phyloP scores from a whole-genome alignment of 139 green algal genomes.

The Limnomonas spitsbergensis region DNA sequence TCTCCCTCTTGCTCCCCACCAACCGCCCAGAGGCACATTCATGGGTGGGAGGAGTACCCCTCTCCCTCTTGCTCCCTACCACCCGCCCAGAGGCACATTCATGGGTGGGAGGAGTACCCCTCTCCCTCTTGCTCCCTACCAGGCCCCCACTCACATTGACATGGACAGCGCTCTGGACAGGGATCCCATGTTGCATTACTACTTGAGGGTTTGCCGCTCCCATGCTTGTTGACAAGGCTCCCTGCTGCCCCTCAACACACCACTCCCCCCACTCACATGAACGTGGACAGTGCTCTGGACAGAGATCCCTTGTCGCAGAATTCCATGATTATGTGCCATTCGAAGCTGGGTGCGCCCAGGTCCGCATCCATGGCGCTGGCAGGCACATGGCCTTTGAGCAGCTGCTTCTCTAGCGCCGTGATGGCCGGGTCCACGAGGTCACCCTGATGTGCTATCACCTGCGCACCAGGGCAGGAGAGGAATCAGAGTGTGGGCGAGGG shows the following conservation, averaged over 20 bases:
- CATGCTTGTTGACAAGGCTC: too few relatives aligned
- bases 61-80: not conserved
- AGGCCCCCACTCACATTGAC: conserved; percentile 25
- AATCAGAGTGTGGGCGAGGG: too few relatives aligned
- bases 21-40: too few relatives aligned
- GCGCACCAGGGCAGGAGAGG: too few relatives aligned
- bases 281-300: conserved; percentile 34
- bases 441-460: conserved; percentile 43
- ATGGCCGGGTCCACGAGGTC: conserved; percentile 40
- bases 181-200: conserved; percentile 54
- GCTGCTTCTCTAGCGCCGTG: conserved; percentile 31
- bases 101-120: too few relatives aligned
- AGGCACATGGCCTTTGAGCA: conserved; percentile 13
- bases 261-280: conserved; percentile 26
- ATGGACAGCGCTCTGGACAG: conserved; percentile 37
- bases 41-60: too few relatives aligned
- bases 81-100: too few relatives aligned
- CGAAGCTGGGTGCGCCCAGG: conserved; percentile 29
- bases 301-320: conserved; percentile 53
- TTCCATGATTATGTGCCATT: conserved; percentile 63
- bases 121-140: too few relatives aligned
- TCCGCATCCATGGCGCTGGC: not conserved
- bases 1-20: too few relatives aligned
- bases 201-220: conserved; percentile 59
- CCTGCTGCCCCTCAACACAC: too few relatives aligned